Evolutionary conservation across 441 rosid species (phyloP), one percentile per base, ranked within the genome.

Genomic region (Dalechampia spathulata): DNA sequence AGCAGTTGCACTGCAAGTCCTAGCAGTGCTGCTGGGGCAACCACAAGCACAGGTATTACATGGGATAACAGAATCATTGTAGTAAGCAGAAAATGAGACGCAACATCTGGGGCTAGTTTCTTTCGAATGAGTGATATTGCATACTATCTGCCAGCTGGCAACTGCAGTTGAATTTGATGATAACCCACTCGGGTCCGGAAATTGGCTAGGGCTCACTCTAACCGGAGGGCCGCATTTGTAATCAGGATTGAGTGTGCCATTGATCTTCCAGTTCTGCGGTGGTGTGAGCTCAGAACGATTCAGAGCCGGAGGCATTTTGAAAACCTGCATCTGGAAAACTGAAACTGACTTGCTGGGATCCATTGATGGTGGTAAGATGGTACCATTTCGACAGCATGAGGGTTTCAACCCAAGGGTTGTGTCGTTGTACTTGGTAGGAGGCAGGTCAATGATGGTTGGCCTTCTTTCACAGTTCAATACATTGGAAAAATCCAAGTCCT

Each of bases 101-200:
- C 97, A 93, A 55, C 96, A 93, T 46, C 69, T 74, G 23, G 95
- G 95, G 55, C 72, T 69, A 0, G 54, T 68, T 15, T 78, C 80
- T 72, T 82, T 58, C 28, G 87, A 83, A 49, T 69, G 81, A 27
- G 84, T 80, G 59, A 93, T 93, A 67, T 90, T 93, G 75, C 99
- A 93, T 13, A 87, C 95, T 20, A 93, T 82, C 76, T 90, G 99
- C 99, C 96, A 93, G 63, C 93, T 93, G 0, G 89, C 93, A 63
- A 85, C 67, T 2, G 79, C 93, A 0, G 86, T 71, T 16, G 63
- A 60, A 72, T 89, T 78, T 1, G 76, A 73, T 6, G 85, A 76
- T 1, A 87, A 73, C 16, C 97, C 97, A 5, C 60, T 72, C 0
- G 89, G 72, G 58, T 83, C 89, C 0, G 75, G 79, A 62, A 81